A percentile compares a stretch with the other conserved stretches of the same genome.
Conservation (phyloP, 2,329 filamentous ascomycete species). For the Fusarium nisikadoi region DNA sequence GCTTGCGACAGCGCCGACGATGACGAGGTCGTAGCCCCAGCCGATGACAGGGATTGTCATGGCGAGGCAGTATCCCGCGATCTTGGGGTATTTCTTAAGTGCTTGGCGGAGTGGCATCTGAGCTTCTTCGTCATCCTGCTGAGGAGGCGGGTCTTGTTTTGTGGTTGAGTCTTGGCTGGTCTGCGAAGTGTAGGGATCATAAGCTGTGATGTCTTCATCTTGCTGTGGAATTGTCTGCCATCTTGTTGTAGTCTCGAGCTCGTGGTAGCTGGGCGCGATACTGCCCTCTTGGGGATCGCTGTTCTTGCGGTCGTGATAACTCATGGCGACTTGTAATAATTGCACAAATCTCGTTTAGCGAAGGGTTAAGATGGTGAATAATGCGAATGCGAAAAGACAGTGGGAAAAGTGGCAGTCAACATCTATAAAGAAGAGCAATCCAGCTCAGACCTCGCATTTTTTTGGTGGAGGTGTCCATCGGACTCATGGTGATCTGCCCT, state of each 20-base stretch:
- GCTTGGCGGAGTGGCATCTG: slow-evolving; percentile 42
- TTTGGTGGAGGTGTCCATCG: not conserved
- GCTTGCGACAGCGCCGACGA: slow-evolving; percentile 44
- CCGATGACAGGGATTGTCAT: slow-evolving; percentile 45
- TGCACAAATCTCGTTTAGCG: not conserved
- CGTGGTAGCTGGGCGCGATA: slow-evolving; percentile 13
- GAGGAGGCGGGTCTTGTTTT: not conserved
- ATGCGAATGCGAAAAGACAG: not conserved
- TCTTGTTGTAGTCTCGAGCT: slow-evolving; percentile 13
- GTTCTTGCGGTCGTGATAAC: not conserved
- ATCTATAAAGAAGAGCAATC: not conserved
- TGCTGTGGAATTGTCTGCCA: slow-evolving; percentile 17
- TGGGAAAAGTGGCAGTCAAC: not conserved
- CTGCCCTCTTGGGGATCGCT: slow-evolving; percentile 3
- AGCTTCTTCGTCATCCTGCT: slow-evolving; percentile 13
- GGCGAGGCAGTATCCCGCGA: slow-evolving; percentile 42
- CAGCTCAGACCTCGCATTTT: not conserved
- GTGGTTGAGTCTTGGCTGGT: not conserved
- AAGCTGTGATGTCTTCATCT: slow-evolving; percentile 1
- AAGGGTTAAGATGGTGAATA: too few species aligned
- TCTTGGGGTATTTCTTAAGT: slow-evolving; percentile 42
- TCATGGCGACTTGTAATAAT: not conserved
- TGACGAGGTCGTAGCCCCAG: slow-evolving; percentile 46
- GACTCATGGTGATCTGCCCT: slow-evolving; percentile 12
- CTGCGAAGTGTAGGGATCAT: slow-evolving; percentile 14